Evolutionary conservation across 306 rosid genomes (phyloP).

Genomic region (Dryas alaskensis): DNA sequence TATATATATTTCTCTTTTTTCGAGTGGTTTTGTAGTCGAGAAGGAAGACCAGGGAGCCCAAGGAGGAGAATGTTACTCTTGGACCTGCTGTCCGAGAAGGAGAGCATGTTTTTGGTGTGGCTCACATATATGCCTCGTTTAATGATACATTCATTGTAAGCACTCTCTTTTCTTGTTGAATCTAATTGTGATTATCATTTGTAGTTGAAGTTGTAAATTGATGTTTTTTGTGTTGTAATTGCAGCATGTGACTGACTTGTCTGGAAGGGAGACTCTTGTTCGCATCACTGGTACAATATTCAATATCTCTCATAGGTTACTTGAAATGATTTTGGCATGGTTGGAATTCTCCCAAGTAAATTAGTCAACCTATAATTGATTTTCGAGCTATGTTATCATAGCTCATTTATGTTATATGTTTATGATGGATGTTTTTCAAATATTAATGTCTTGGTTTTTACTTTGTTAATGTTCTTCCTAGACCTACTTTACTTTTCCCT

Average conservation of each 20-base stretch:
- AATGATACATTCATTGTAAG: conserved; percentile 53
- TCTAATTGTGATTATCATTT: too few species aligned
- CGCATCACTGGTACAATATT: conserved; percentile 59
- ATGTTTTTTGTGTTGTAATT: not conserved
- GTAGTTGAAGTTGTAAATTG: not conserved
- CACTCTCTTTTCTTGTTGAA: not conserved
- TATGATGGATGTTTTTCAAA: not conserved
- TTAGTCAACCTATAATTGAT: not conserved
- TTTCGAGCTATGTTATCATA: too few species aligned
- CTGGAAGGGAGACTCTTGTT: conserved; percentile 88
- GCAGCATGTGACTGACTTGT: conserved; percentile 89
- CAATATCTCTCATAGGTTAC: not conserved
- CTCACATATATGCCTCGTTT: conserved; percentile 53
- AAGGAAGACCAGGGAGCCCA: conserved; percentile 50
- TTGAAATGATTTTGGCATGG: not conserved
- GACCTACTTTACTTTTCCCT: not conserved
- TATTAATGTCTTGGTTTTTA: not conserved
- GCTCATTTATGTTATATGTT: not conserved
- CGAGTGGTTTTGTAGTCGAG: conserved; percentile 28
- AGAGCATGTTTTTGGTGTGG: conserved; percentile 49
- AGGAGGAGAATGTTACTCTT: conserved; percentile 50
- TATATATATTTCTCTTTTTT: not conserved
- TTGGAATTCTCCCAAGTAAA: not conserved
- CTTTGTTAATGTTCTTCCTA: not conserved
- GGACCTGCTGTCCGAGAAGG: conserved; percentile 50